Conservation (phyloP, 805 yeast species). For the Ogataea allantospora region DNA sequence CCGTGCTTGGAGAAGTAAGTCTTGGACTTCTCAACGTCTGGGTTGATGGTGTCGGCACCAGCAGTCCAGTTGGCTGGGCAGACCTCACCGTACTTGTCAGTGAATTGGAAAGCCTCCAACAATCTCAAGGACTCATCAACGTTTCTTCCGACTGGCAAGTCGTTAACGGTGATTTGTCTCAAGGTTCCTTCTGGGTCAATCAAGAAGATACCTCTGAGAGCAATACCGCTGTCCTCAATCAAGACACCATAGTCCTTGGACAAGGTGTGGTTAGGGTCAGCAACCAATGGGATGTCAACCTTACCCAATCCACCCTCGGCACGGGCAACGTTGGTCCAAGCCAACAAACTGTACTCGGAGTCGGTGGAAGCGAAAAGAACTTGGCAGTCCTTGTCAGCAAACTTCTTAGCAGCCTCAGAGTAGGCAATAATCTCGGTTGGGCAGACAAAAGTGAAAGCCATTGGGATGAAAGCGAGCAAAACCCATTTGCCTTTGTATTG, state of each 20-base stretch:
- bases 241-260: conserved; percentile 97
- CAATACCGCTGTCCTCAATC: conserved; percentile 93
- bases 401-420: conserved; percentile 91
- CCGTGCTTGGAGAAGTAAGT: conserved; percentile 64
- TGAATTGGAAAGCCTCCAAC: conserved; percentile 99
- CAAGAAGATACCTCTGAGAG: conserved; percentile 96
- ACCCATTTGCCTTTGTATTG: conserved; percentile 99
- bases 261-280: conserved; percentile 95
- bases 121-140: conserved; percentile 98
- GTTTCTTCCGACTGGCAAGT: conserved; percentile 98
- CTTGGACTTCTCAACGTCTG: conserved; percentile 74
- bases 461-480: conserved; percentile 92
- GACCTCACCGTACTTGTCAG: conserved; percentile 98
- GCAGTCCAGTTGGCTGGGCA: conserved; percentile 99
- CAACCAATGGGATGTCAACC: conserved; percentile 88
- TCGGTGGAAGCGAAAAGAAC: conserved; percentile 96
- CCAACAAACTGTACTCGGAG: conserved; percentile 94
- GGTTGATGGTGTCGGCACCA: conserved; percentile 91
- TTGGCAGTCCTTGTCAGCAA: conserved; percentile 82
- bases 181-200: conserved; percentile 94
- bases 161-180: conserved; percentile 97
- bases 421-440: conserved; percentile 99
- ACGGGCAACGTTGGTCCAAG: conserved; percentile 97
- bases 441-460: conserved; percentile 99
- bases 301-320: conserved; percentile 98